A percentile compares a stretch with the other conserved stretches of the same genome.
Evolutionary conservation across 108 stramenopile genomes (phyloP).

Genomic region (Cyclostephanos tholiformis): DNA sequence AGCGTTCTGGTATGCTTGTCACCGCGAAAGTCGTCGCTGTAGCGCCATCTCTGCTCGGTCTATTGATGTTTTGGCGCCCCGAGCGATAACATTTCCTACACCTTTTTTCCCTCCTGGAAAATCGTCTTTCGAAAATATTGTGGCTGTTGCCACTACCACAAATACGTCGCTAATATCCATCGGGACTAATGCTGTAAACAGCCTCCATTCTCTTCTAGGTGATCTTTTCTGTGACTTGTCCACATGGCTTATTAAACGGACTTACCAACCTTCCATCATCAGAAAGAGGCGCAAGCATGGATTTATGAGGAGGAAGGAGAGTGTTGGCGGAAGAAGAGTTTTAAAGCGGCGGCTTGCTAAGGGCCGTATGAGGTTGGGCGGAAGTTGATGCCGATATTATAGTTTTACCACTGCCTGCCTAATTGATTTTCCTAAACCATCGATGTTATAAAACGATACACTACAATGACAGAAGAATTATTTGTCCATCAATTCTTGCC

Average conservation of each 20-base stretch:
- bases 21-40: background rate
- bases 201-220: slow-evolving; percentile 29
- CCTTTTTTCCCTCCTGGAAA: slow-evolving; percentile 7
- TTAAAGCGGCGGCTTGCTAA: slow-evolving; percentile 67
- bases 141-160: slow-evolving; percentile 19
- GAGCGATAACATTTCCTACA: background rate
- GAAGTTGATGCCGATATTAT: slow-evolving; percentile 29
- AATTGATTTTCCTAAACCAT: no score
- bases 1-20: background rate
- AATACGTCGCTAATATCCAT: slow-evolving; percentile 19
- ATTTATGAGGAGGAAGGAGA: slow-evolving; percentile 66
- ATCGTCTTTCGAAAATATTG: slow-evolving; percentile 1
- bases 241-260: slow-evolving; percentile 76
- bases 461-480: no score
- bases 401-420: background rate
- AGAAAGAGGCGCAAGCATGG: slow-evolving; percentile 87
- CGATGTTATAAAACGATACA: no score
- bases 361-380: slow-evolving; percentile 76
- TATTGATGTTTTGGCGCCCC: background rate
- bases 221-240: slow-evolving; percentile 46
- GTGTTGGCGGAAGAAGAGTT: slow-evolving; percentile 74
- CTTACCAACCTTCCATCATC: slow-evolving; percentile 87
- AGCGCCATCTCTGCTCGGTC: background rate
- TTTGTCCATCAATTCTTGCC: no score
- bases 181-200: slow-evolving; percentile 7